Base-by-base conservation (phyloP, 1,284 basidiomycete species). In the Agaricales sp. region DNA sequence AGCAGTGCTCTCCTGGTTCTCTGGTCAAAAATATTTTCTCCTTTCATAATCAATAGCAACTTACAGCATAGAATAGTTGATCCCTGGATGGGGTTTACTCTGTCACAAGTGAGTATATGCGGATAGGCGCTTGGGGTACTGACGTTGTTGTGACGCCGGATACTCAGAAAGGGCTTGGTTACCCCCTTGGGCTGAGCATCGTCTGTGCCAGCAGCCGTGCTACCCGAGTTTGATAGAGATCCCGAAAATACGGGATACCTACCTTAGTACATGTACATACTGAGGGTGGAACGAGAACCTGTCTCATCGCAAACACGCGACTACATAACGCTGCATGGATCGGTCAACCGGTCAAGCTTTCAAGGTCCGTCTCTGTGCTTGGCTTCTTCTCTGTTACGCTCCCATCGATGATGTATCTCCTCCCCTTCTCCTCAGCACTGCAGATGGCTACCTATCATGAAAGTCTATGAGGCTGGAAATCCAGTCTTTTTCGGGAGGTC, bases 41-140 rank as follows among this genome's bases (percentile, higher is more conserved):
- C n/a, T n/a, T n/a, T n/a, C n/a, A n/a, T n/a, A n/a, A n/a, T 50
- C 20, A 22, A 13, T 45, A 20, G 54, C 50, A 30, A 30, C 26
- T 38, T 21, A 24, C 43, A 20, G 35, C 45, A 26, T 46, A n/a
- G 48, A 8, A 8, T 20, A 78, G 82, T 70, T 97, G 49, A 74
- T 92, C 18, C n/a, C 72, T 95, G 51, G 95, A 99, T 63, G 92
- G 82, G 38, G 96, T 99, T 23, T 99, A 96, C 70, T 86, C 92
- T 3, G 93, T 98, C 12, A 96, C 89, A 0, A 93, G 87, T 57
- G 95, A 99, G 65, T 92, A 98, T 66, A 95, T 99, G 59, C 81
- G 76, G 50, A 86, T 97, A 73, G 95, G 98, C 58, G 86, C 80
- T 14, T 99, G 95, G 96, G 83, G 80, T 21, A 75, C 99, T 51